These are phyloP conservation scores for Aquilaria sinensis DNA, from an alignment of 345 rosid genomes.

Conservation along the genomic window DNA sequence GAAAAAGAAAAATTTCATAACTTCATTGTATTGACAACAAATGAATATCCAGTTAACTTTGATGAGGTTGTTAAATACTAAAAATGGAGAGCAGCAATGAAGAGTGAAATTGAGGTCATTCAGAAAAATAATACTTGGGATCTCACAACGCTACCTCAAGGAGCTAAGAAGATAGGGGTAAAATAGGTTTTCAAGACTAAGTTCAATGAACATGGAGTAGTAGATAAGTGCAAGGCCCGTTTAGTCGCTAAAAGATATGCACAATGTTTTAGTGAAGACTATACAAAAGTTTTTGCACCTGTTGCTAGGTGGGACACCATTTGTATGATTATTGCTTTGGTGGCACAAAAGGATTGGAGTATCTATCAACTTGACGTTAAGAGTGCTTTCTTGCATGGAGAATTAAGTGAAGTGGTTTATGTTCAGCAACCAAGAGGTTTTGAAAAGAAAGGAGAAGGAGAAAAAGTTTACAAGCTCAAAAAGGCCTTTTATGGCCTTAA, in stretches of 20 bases:
- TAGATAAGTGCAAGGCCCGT: neutral
- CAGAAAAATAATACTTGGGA: slow-evolving; percentile 6
- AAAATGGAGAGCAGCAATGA: slow-evolving; percentile 5
- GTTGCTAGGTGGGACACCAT: neutral
- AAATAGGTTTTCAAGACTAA: slow-evolving; percentile 13
- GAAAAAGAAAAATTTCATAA: neutral
- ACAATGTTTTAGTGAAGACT: neutral
- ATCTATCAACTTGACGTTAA: slow-evolving; percentile 7
- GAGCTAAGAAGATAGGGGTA: slow-evolving; percentile 2
- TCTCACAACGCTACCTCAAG: neutral
- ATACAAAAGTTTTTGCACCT: neutral
- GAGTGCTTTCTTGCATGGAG: neutral
- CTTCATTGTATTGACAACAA: neutral
- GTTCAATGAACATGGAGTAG: neutral
- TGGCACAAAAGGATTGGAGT: neutral
- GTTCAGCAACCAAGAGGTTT: neutral
- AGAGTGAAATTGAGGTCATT: neutral
- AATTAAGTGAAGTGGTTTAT: neutral
- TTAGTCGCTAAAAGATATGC: neutral
- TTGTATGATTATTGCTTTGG: neutral
- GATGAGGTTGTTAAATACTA: neutral
- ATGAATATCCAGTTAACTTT: neutral
- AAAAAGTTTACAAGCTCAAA: neutral
- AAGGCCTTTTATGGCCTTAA: neutral
- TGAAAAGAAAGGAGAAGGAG: neutral